phyloP scores from a whole-genome alignment of 257 asterid genomes.

The Nicotiana benthamiana region DNA sequence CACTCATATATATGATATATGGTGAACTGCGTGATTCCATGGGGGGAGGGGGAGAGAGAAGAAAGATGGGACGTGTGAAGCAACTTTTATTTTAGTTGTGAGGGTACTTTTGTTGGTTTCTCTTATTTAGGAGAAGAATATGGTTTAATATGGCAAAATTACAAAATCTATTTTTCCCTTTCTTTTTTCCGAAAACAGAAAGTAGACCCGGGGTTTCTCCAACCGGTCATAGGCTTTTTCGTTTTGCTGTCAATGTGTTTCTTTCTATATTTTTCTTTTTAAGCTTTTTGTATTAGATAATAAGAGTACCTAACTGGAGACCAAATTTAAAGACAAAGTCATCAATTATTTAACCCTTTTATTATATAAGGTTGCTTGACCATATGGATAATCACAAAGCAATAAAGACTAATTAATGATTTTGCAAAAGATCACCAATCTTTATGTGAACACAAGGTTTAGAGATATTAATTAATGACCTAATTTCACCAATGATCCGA shows the following conservation, averaged over 20 bases:
- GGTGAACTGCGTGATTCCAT: neutral
- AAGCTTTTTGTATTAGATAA: neutral
- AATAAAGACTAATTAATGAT: neutral
- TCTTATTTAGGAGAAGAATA: neutral
- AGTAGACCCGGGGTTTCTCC: neutral
- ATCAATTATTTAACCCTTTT: neutral
- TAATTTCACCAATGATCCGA: neutral
- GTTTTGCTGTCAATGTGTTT: neutral
- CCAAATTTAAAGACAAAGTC: neutral
- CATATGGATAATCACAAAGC: neutral
- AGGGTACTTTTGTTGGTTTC: neutral
- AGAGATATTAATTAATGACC: neutral
- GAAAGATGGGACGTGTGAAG: neutral
- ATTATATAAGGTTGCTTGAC: neutral
- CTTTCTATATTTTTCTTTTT: neutral
- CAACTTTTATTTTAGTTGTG: neutral
- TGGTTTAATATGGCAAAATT: neutral
- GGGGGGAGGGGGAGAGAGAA: neutral
- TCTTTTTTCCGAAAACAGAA: conserved; percentile 2
- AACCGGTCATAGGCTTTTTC: neutral
- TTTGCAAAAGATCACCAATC: neutral
- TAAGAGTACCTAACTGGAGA: neutral
- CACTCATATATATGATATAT: neutral
- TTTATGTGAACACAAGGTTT: neutral
- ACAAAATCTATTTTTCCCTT: neutral